Base-by-base conservation (phyloP, 177 flowering plant species). In the Telopea speciosissima region DNA sequence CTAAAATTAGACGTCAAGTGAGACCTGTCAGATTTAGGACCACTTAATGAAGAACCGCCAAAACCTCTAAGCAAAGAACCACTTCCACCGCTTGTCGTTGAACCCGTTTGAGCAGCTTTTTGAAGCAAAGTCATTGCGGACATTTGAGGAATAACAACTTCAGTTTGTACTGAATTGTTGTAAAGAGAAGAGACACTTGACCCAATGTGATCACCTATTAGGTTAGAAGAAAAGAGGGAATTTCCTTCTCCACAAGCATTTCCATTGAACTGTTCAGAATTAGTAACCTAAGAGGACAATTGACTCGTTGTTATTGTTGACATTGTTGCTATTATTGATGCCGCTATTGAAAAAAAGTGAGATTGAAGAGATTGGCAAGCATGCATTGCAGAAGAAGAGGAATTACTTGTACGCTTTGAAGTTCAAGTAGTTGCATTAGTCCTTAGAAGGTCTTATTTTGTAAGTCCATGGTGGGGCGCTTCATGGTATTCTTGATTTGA, bases 101-200 rank as follows among this genome's bases (percentile, higher is more conserved):
- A 83, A 25, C 90, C 94, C 81, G 86, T 83, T 69, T 85, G 89
- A 63, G 89, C 88, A 23, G 91, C 91, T 62, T 84, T 87, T 66
- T 86, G 91, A 19, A 89, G 90, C 79, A 90, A 74, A 62, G 92
- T 89, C 11, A 92, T 90, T 8, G 95, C 92, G 8, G 95, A 88
- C 92, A 88, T 87, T 49, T 87, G 88, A 11, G 88, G 83, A 23
- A 74, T 45, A 0, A 75, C 66, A 63, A 63, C 63, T 5, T 81
- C 83, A 8, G 70, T 73, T 58, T 81, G 87, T 40, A 76, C 21
- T 12, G 81, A 63, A 28, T 60, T 10, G 64, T 67, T 77, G 62
- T 70, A 85, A 23, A 84, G 75, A 62, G 87, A 79, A 25, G 88
- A 61, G 22, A 82, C 62, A 28, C 80, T 76, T 1, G 81, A 72